Percentiles rank a stretch among this genome's conserved stretches.
Evolutionary conservation across 371 early-diverging fungal genomes (phyloP).

Genomic region (Zychaea mexicana): DNA sequence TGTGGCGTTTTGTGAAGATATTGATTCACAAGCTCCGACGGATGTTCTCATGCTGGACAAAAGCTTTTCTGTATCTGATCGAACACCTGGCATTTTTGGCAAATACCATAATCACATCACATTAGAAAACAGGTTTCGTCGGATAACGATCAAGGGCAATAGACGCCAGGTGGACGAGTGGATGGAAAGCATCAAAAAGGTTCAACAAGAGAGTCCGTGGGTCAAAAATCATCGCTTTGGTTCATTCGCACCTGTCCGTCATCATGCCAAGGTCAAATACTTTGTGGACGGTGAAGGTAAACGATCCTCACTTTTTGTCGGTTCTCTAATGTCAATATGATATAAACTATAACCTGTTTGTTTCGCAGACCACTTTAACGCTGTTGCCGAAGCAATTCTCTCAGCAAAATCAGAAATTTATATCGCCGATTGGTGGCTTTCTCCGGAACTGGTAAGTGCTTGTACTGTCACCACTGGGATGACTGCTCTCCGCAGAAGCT

Average conservation of each 20-base stretch:
- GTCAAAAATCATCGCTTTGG: slow-evolving; percentile 70
- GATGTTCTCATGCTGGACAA: slow-evolving; percentile 47
- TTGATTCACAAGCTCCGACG: slow-evolving; percentile 54
- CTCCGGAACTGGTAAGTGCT: slow-evolving; percentile 41
- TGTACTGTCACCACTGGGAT: too few relatives aligned
- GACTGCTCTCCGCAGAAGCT: too few relatives aligned
- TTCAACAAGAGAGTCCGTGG: slow-evolving; percentile 70
- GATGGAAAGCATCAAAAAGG: slow-evolving; percentile 58
- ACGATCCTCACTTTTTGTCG: too few relatives aligned
- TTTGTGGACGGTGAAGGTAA: slow-evolving; percentile 79
- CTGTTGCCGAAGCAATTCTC: slow-evolving; percentile 74
- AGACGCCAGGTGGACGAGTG: slow-evolving; percentile 68
- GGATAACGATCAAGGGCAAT: slow-evolving; percentile 71
- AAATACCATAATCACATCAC: slow-evolving; percentile 55
- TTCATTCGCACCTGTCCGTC: slow-evolving; percentile 82
- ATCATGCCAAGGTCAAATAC: slow-evolving; percentile 68
- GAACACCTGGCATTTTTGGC: slow-evolving; percentile 34
- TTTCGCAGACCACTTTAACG: slow-evolving; percentile 74
- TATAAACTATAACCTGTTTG: not conserved
- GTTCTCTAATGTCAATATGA: too few relatives aligned
- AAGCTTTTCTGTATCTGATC: slow-evolving; percentile 23
- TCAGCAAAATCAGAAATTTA: slow-evolving; percentile 77
- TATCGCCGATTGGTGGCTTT: slow-evolving; percentile 63
- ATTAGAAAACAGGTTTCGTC: slow-evolving; percentile 58
- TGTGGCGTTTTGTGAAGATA: slow-evolving; percentile 54